Evolutionary conservation across 306 rosid species (phyloP), one percentile per base, ranked within the genome.

Genomic region (Sechiopsis laciniata): DNA sequence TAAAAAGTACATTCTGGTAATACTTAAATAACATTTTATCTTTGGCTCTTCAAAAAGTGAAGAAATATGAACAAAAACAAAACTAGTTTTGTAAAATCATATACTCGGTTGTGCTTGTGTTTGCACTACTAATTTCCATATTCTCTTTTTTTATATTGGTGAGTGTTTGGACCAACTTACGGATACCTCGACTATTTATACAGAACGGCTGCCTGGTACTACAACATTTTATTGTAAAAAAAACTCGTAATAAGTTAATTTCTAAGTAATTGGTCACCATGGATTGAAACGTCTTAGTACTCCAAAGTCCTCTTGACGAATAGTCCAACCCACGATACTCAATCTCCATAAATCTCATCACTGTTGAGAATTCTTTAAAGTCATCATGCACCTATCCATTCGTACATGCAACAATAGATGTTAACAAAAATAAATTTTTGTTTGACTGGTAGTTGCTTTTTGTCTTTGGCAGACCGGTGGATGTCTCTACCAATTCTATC

Each of bases 21-120:
- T 53, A 48, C 20, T 21, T 46, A 8, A 50, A 69, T 22, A 69
- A 50, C 59, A 69, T 69, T 50, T 24, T 57, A 48, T 69, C 74
- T 69, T 22, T 24, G 21, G 59, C 57, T 48, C 14, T 68, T 50
- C 59, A 24, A 56, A 69, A 50, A 69, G 32, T 21, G 74, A 69
- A 67, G 37, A 11, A 51, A 21, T 2, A 8, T 22, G 15, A 17
- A 17, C 3, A 14, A 48, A 69, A 50, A 24, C 1, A 1, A n/a
- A 12, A 50, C 74, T 48, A 69, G 13, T 24, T 16, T 50, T 21
- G 24, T 15, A 69, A 29, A 42, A 69, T 48, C 57, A 68, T 35
- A 6, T 13, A 32, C 37, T 32, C 37, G 5, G 5, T 4, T 32
- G 37, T 3, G 37, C 37, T 32, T 32, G 37, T 1, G 37, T 32